These are phyloP conservation scores for Solanum commersonii DNA, from an alignment of 257 asterid genomes.

Conservation along the genomic window DNA sequence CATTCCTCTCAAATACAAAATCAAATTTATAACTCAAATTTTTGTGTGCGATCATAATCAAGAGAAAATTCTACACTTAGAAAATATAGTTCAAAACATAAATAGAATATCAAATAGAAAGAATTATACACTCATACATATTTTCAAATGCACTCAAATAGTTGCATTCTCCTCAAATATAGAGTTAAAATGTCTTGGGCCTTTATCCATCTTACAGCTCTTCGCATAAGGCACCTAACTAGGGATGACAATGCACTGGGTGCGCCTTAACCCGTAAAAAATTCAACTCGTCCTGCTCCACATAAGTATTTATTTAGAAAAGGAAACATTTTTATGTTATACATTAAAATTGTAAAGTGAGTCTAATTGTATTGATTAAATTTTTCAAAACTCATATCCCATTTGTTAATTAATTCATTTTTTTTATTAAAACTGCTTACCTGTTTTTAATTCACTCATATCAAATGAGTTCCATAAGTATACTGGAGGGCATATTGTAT, in stretches of 20 bases:
- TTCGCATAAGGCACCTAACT: neutral
- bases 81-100: neutral
- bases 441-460: neutral
- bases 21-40: no score
- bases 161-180: neutral
- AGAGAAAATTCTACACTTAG: neutral
- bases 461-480: neutral
- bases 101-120: neutral
- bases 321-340: neutral
- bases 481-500: neutral
- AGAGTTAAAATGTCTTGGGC: neutral
- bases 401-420: no score
- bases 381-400: neutral
- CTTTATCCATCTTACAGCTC: neutral
- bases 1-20: neutral
- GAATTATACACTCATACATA: neutral
- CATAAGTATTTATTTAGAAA: neutral
- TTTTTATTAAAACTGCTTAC: neutral
- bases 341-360: neutral
- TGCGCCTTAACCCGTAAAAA: neutral
- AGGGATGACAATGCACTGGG: neutral
- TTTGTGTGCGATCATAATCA: neutral
- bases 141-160: no score
- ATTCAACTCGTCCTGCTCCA: neutral
- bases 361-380: neutral